Evolutionary conservation across 2,329 filamentous ascomycete species (phyloP).

Genomic region (Alternaria gaisen): DNA sequence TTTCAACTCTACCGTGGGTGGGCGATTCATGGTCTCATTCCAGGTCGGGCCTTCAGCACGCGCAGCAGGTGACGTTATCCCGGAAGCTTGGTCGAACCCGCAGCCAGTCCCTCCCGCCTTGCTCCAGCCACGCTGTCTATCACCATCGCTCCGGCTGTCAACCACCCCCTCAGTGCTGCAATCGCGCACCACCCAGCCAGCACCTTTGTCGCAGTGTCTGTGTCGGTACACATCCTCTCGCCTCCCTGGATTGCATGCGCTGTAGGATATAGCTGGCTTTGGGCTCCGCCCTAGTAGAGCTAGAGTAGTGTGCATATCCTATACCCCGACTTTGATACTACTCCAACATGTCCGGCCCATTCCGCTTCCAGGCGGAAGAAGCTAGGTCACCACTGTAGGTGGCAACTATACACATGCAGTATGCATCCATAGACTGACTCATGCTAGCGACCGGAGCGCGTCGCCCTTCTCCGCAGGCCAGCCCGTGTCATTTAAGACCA

Average conservation of each 20-base stretch:
- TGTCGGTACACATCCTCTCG: neutral
- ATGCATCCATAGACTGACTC: constrained; percentile 20
- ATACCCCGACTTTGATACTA: constrained; percentile 2
- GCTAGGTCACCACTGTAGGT: constrained; percentile 52
- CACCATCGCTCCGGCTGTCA: neutral
- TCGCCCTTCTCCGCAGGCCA: constrained; percentile 45
- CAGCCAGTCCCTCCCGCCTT: constrained; percentile 7
- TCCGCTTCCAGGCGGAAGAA: constrained; percentile 49
- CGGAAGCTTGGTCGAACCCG: constrained; percentile 19
- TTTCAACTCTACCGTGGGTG: neutral
- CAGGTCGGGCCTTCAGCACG: constrained; percentile 4
- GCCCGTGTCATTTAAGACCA: constrained; percentile 75
- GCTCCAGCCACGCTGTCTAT: constrained; percentile 13
- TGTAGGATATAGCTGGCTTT: constrained; percentile 11
- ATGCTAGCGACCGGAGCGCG: constrained; percentile 39
- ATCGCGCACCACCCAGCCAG: constrained; percentile 2
- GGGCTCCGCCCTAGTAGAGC: constrained; percentile 29
- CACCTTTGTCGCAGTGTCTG: neutral
- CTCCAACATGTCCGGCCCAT: constrained; percentile 52
- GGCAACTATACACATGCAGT: neutral
- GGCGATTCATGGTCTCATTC: neutral
- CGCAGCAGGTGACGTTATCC: constrained; percentile 22
- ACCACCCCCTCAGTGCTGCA: constrained; percentile 6
- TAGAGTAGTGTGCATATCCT: constrained; percentile 8
- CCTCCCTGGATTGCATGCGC: constrained; percentile 27